These are phyloP conservation scores for Gossypium trilobum DNA, from an alignment of 441 rosid species.

Conservation along the genomic window DNA sequence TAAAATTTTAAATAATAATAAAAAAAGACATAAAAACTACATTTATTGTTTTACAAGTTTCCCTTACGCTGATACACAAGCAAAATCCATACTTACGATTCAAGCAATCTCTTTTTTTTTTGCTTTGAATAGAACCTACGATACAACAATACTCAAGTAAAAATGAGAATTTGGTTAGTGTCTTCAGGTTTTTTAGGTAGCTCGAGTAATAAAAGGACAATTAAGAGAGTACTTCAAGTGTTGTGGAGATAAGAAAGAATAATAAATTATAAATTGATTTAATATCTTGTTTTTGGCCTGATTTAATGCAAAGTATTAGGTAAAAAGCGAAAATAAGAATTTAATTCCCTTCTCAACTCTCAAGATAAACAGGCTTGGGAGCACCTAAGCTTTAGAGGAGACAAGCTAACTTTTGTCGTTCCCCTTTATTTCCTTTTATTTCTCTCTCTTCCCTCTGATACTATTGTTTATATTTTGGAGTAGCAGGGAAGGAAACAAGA, in stretches of 20 bases:
- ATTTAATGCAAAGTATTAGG: not conserved
- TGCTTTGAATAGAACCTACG: not conserved
- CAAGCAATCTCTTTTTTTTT: conserved; percentile 14
- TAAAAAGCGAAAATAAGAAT: conserved; percentile 25
- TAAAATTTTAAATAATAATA: not conserved
- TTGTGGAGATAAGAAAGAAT: conserved; percentile 3
- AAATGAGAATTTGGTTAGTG: not conserved
- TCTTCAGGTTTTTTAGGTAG: not conserved
- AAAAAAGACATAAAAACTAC: conserved; percentile 20
- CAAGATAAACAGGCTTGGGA: conserved; percentile 35
- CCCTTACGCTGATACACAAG: conserved; percentile 10
- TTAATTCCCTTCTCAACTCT: conserved; percentile 55
- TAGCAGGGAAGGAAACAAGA: conserved; percentile 19
- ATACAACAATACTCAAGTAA: not conserved
- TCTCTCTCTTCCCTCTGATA: conserved; percentile 10
- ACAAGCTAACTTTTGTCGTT: conserved; percentile 28
- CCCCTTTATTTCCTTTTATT: conserved; percentile 18
- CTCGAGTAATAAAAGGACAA: not conserved
- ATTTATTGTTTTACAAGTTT: conserved; percentile 40
- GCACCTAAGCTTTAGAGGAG: conserved; percentile 44
- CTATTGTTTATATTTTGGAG: conserved; percentile 29
- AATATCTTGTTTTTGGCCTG: too few species aligned
- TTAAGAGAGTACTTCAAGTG: not conserved
- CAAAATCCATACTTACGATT: conserved; percentile 42
- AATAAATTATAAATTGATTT: too few species aligned